Base-by-base conservation (phyloP, 352 stramenopile genomes). In the Aphanomyces astaci region DNA sequence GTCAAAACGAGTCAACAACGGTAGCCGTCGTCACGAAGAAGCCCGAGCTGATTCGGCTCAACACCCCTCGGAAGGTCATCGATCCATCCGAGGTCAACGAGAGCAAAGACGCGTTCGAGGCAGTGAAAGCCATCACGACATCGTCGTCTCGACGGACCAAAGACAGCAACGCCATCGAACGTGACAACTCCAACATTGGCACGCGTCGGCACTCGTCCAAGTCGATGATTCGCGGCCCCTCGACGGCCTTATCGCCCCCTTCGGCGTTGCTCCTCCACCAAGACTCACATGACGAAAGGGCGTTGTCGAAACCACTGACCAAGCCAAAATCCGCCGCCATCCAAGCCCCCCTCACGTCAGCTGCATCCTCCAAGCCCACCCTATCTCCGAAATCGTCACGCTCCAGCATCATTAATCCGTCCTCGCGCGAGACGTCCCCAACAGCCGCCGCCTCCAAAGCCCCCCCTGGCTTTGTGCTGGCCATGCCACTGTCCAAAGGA, bases 151-250 rank as follows among this genome's bases (percentile, higher is more conserved):
- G 51, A 19, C 51, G 51, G 25, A 32, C 25, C 22, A 59, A 59
- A 32, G 51, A 59, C 51, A 39, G 25, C 51, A 59, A 59, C n/a
- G 51, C 51, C 17, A 59, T 59, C 30, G 51, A 59, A 25, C 51
- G 51, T 5, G 51, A 25, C 27, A 39, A 59, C 51, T 33, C 30
- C 15, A 28, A 59, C 51, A 39, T 40, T 30, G 25, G 25, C 51
- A 59, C 30, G 7, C 15, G 30, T 9, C 51, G 51, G 45, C 45
- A 53, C 22, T 53, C 45, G 45, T 53, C 45, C 45, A 53, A 53
- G 45, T 27, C 45, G 45, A 53, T 53, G 9, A 25, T 53, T 53
- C 45, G 45, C 4, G 13, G 45, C 9, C 9, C 36, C 7, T 15
- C 36, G 7, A 43, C 15, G 36, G 36, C 7, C n/a, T n/a, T 43